Evolutionary conservation across 2,329 filamentous ascomycete genomes (phyloP).

Genomic region (Cytospora mali): DNA sequence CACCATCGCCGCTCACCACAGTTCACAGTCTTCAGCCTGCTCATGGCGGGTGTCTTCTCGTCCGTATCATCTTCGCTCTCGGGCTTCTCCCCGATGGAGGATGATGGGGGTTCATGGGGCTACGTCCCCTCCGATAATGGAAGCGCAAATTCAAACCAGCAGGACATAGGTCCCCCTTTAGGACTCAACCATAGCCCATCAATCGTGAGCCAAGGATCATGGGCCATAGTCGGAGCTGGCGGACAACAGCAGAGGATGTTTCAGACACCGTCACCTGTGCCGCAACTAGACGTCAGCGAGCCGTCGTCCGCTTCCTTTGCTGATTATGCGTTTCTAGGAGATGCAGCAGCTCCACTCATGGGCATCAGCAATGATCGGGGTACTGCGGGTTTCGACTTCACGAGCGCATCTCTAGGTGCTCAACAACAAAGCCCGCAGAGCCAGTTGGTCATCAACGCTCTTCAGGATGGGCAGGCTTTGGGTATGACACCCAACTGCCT

Average conservation of each 20-base stretch:
- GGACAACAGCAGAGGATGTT: slow-evolving; percentile 33
- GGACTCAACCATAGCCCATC: slow-evolving; percentile 55
- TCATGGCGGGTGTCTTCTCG: slow-evolving; percentile 39
- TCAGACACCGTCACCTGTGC: slow-evolving; percentile 34
- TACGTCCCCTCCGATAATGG: slow-evolving; percentile 30
- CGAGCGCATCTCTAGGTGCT: slow-evolving; percentile 1
- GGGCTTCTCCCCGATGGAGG: slow-evolving; percentile 28
- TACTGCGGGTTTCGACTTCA: slow-evolving; percentile 12
- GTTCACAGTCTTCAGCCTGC: background rate
- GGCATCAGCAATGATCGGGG: background rate
- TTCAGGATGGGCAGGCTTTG: slow-evolving; percentile 15
- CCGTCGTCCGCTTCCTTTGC: slow-evolving; percentile 4
- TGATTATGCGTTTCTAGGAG: background rate
- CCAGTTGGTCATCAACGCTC: slow-evolving; percentile 16
- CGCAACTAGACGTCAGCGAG: slow-evolving; percentile 42
- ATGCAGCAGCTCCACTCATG: background rate
- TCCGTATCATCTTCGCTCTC: slow-evolving; percentile 34
- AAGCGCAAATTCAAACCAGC: slow-evolving; percentile 31
- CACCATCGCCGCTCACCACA: background rate
- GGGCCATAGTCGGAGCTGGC: slow-evolving; percentile 48
- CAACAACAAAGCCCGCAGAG: slow-evolving; percentile 15
- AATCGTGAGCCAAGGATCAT: slow-evolving; percentile 55
- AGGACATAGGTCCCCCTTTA: slow-evolving; percentile 4
- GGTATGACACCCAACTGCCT: background rate
- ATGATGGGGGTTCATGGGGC: slow-evolving; percentile 37